Base-by-base conservation (phyloP, 805 yeast species). In the Zygosaccharomyces siamensis region DNA sequence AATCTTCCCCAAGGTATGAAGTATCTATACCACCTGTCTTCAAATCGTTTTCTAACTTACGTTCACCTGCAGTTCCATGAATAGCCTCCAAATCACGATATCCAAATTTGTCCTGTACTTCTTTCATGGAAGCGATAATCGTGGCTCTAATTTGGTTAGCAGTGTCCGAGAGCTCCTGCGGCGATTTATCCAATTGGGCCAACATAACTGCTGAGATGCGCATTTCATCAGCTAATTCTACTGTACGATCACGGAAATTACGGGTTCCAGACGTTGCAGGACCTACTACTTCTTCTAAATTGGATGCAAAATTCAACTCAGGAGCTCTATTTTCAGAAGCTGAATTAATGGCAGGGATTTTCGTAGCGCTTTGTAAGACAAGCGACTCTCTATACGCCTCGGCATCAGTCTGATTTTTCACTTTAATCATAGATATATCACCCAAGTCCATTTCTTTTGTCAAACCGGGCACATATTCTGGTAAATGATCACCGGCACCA, bases 191-290 rank as follows among this genome's bases (percentile, higher is more conserved):
- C 27, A 93, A 70, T 65, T 93, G 99, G 7, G 89, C 81, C 24
- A 93, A 71, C 96, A 93, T 93, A 4, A 93, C 86, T 1, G 97
- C 87, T 0, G 99, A 97, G 24, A 95, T 90, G 57, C 97, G 78
- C 92, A 93, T 88, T 66, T 93, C 98, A 7, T 88, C 84, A 0
- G 97, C 95, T 31, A 89, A 67, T 52, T 80, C 82, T 41, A 80
- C 74, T 5, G 77, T 72, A 36, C 58, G 55, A 41, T 58, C 61
- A 24, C 52, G 54, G 14, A 55, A 52, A 24, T 53, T 53, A 12
- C 53, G 54, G 31, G 53, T 48, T 6, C 51, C 50, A 1, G 59
- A 48, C n/a, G 32, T 41, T 7, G 49, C 53, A 12, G 50, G 50
- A 8, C 48, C 42, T 3, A 59, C 57, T 5, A 61, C 64, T 26